phyloP scores from a whole-genome alignment of 139 green algal species.

The Ulvella scutata region DNA sequence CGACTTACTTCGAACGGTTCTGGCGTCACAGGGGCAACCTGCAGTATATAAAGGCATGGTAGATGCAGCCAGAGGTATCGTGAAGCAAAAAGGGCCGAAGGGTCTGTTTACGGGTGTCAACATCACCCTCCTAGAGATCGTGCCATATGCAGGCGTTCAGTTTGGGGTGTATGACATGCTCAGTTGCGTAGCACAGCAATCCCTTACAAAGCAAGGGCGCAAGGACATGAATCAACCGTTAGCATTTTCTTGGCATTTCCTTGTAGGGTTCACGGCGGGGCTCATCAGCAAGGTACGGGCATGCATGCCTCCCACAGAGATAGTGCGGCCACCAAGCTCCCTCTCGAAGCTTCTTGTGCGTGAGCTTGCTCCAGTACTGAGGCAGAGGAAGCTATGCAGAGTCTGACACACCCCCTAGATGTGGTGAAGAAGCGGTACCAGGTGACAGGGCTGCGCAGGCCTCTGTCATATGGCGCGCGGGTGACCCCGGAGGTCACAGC shows the following conservation, averaged over 20 bases:
- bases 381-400: conserved; percentile 23
- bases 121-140: conserved; percentile 89
- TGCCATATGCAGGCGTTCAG: conserved; percentile 92
- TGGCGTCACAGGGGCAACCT: conserved; percentile 91
- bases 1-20: conserved; percentile 89
- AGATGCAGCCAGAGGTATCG: conserved; percentile 32
- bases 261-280: not conserved
- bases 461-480: conserved; percentile 47
- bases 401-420: conserved; percentile 81
- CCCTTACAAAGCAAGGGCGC: not conserved
- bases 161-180: conserved; percentile 92
- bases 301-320: not conserved
- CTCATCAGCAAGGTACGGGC: not conserved
- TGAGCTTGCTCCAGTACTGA: not conserved
- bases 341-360: not conserved
- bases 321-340: not conserved
- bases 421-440: conserved; percentile 95
- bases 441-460: conserved; percentile 54
- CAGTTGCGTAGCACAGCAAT: conserved; percentile 20
- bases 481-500: conserved; percentile 31
- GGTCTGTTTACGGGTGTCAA: conserved; percentile 71
- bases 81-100: conserved; percentile 6
- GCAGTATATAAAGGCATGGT: conserved; percentile 62
- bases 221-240: not conserved
- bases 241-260: not conserved